Evolutionary conservation across 768 basidiomycete genomes (phyloP), one percentile per base, ranked within the genome.

Genomic region (Suillus cothurnatus): DNA sequence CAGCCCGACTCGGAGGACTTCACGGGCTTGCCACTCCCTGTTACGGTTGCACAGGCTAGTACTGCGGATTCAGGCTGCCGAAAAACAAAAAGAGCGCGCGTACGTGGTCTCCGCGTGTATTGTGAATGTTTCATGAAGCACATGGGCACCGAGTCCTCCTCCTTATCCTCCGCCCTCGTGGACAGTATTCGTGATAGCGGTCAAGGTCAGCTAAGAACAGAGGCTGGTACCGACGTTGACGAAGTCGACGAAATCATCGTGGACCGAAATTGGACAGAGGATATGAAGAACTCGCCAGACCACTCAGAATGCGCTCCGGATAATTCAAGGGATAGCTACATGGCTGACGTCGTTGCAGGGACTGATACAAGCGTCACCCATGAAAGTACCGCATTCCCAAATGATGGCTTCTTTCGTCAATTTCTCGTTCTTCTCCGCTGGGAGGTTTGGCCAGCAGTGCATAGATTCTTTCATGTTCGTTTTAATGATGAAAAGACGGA

Each of bases 201-300:
- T 45, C 80, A 75, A 39, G 57, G 69, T 15, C 77, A 68, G n/a
- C 67, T 53, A 8, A 66, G 72, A 39, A 71, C 74, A 21, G 80
- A 80, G 34, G 73, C 71, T 17, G 79, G 74, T 41, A 26, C 47
- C 34, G 68, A 76, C 11, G 77, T 71, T 7, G 81, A 80, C 36
- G 77, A 81, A 61, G 86, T 92, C 9, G 85, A 93, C 74, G 85
- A 91, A 78, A 85, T 92, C 26, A 86, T 93, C 28, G 91, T 93
- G 19, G 91, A 93, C 74, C 83, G 90, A 56, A 77, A 81, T 38
- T 91, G 89, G 90, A 78, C 82, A 3, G 86, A 87, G 63, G 86
- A 86, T 66, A 80, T 84, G 67, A 85, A 82, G 73, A 86, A 80
- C 61, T 84, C 84, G 26, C 73, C 81, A 49, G 76, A 84, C 28